These are phyloP conservation scores for Xylaria arbuscula DNA, from an alignment of 2,329 filamentous ascomycete genomes.

Conservation along the genomic window DNA sequence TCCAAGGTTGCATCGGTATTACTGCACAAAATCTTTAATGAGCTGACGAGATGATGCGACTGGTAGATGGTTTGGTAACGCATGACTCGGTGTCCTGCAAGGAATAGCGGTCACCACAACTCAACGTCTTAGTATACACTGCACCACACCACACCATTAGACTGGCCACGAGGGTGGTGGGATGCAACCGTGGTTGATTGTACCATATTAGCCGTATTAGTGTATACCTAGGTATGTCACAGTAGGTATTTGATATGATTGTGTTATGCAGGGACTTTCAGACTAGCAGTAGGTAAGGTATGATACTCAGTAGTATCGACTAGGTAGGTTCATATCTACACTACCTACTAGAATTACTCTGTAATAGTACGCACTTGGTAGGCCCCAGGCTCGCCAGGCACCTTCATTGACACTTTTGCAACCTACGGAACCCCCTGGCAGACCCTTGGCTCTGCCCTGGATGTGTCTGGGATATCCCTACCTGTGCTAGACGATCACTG, in stretches of 20 bases:
- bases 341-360: no score
- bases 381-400: not conserved
- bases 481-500: conserved; percentile 24
- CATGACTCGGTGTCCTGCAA: conserved; percentile 38
- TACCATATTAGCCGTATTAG: conserved; percentile 32
- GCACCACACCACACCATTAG: not conserved
- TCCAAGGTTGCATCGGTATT: conserved; percentile 27
- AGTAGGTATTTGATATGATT: conserved; percentile 36
- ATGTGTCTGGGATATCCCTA: conserved; percentile 23
- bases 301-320: no score
- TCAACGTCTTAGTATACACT: conserved; percentile 7
- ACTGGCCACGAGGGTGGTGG: conserved; percentile 32
- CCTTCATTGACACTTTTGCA: conserved; percentile 11
- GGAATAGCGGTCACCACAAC: conserved; percentile 36
- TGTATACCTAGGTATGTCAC: conserved; percentile 12
- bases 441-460: not conserved
- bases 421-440: not conserved
- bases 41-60: conserved; percentile 24
- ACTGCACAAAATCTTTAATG: conserved; percentile 29
- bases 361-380: no score
- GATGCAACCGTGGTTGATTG: conserved; percentile 23
- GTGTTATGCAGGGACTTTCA: conserved; percentile 37
- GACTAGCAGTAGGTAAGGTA: not conserved
- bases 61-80: conserved; percentile 23
- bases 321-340: no score